Conservation (phyloP, 192 early-diverging fungal species). For the Geranomyces michiganensis region DNA sequence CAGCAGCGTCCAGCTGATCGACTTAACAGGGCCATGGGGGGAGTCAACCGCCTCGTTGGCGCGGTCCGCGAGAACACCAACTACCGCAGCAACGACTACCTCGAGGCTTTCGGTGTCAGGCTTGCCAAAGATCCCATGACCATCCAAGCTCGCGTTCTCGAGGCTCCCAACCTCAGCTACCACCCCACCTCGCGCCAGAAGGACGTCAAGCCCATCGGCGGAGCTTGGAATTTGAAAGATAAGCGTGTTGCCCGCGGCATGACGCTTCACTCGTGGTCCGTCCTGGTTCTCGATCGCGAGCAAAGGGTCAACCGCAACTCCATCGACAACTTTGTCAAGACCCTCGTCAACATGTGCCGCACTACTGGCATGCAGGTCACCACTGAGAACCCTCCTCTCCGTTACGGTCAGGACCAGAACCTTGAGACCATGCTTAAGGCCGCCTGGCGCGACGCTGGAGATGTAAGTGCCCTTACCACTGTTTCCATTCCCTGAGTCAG, state of each 20-base stretch:
- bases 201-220: slow-evolving; percentile 42
- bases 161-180: slow-evolving; percentile 61
- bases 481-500: neutral
- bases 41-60: slow-evolving; percentile 25
- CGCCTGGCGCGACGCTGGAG: slow-evolving; percentile 57
- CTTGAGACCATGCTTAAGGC: slow-evolving; percentile 58
- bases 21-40: slow-evolving; percentile 28
- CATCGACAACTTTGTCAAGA: slow-evolving; percentile 62
- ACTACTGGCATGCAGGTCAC: slow-evolving; percentile 61
- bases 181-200: slow-evolving; percentile 25
- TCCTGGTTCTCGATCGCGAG: slow-evolving; percentile 62
- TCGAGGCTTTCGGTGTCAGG: slow-evolving; percentile 60
- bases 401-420: slow-evolving; percentile 37
- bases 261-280: slow-evolving; percentile 67
- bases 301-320: slow-evolving; percentile 31
- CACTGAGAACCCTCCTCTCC: slow-evolving; percentile 28
- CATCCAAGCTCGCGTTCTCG: slow-evolving; percentile 64
- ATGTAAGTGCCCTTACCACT: slow-evolving; percentile 3
- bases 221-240: slow-evolving; percentile 77
- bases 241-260: slow-evolving; percentile 61
- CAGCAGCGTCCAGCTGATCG: slow-evolving; percentile 34
- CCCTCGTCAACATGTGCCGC: slow-evolving; percentile 57
- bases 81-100: slow-evolving; percentile 62
- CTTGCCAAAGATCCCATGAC: slow-evolving; percentile 28
- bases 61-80: slow-evolving; percentile 21